A percentile compares a stretch with the other conserved stretches of the same genome.
Conservation (phyloP, 1,139 yeast species). For the Neolecta irregularis region DNA sequence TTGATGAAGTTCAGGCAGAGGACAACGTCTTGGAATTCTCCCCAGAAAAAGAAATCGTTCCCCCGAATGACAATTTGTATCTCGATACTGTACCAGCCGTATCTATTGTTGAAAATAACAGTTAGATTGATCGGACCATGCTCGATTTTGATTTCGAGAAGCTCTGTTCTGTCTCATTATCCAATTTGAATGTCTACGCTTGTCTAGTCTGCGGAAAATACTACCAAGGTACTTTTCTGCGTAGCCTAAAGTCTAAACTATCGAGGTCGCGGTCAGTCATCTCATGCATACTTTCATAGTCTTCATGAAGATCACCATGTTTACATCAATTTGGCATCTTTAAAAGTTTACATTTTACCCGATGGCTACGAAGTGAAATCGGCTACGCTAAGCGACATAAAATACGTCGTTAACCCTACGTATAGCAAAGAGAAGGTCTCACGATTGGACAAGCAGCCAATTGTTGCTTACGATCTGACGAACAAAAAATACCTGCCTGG, state of each 20-base stretch:
- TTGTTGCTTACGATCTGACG: constrained; percentile 28
- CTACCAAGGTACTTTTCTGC: constrained; percentile 27
- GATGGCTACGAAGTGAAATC: constrained; percentile 36
- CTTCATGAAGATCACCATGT: constrained; percentile 49
- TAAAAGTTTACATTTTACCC: constrained; percentile 43
- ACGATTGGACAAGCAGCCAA: constrained; percentile 21
- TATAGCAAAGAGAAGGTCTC: constrained; percentile 28
- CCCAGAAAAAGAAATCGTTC: background rate
- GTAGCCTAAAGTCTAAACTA: background rate
- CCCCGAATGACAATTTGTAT: constrained; percentile 1
- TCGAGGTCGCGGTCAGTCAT: constrained; percentile 40
- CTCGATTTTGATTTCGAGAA: constrained; percentile 61
- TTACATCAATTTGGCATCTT: constrained; percentile 38
- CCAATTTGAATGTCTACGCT: constrained; percentile 48
- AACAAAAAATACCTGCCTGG: constrained; percentile 34
- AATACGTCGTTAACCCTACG: constrained; percentile 37
- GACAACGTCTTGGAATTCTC: no score
- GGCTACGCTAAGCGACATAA: constrained; percentile 35
- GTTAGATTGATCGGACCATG: constrained; percentile 17
- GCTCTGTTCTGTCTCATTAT: constrained; percentile 47
- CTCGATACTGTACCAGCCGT: constrained; percentile 1
- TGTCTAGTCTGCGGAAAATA: constrained; percentile 64
- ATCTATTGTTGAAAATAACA: background rate
- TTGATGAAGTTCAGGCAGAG: no score
- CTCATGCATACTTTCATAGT: constrained; percentile 58